Base-by-base conservation (phyloP, 176 grass and related monocot genomes). In the Pontederia crassipes region DNA sequence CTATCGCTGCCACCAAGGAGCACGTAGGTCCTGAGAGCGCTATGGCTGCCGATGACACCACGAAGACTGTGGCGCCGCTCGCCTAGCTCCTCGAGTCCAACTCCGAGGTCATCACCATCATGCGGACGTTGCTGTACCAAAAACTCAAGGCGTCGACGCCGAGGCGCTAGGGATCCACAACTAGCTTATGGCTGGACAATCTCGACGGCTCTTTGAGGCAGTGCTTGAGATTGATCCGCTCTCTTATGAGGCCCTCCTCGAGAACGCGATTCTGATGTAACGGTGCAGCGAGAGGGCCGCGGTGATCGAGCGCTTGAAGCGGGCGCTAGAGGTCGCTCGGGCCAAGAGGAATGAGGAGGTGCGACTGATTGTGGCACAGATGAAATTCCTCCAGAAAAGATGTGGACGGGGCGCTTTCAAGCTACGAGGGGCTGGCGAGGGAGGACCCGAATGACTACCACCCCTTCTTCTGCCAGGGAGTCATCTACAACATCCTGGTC, bases 361-460 rank as follows among this genome's bases (percentile, higher is more conserved):
- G 27, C 71, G 71, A 20, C 72, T 95, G 65, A 71, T 95, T 16
- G 67, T 69, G 4, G 86, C 82, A 7, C 83, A 84, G 64, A 75
- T 60, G 29, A 82, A 83, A 46, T 86, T 95, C 72, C 64, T 89
- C 60, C 86, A 86, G 32, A 63, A 63, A 24, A n/a, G 86, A 89
- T 57, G 72, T 79, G 28, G 77, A 86, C 15, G 82, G 89, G 17
- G 85, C 86, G 28, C 76, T 86, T 49, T 74, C 69, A 8, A 82
- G 62, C 52, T 79, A 85, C 27, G 77, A 89, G 63, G 86, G 79
- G 74, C 70, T 89, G 52, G 74, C 73, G 52, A 60, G 14, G 45
- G 83, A 89, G 80, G 80, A 89, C 58, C 72, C 83, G 17, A 32
- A 64, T 7, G 80, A 95, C 72, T 79, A 86, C 66, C 72, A 80